A percentile compares a stretch with the other conserved stretches of the same genome.
These are phyloP conservation scores for Monosporascus sp. DNA, from an alignment of 2,329 filamentous ascomycete species.

Conservation along the genomic window DNA sequence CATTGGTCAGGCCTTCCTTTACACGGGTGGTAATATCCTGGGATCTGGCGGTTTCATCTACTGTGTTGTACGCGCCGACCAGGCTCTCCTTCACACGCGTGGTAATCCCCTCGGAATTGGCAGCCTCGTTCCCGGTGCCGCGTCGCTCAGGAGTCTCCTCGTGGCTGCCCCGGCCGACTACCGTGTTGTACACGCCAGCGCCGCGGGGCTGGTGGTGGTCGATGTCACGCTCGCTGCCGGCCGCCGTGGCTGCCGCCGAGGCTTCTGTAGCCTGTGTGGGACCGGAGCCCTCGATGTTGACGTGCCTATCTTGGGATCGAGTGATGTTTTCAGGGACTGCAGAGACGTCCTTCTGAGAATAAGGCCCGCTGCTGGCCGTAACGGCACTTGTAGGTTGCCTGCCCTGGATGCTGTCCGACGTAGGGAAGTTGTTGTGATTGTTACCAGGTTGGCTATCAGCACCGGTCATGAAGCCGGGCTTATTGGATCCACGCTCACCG, in stretches of 20 bases:
- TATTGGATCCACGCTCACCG: neutral
- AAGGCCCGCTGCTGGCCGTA: neutral
- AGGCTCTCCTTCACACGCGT: neutral
- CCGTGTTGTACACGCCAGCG: too few species aligned
- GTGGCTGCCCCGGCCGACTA: too few species aligned
- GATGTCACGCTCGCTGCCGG: neutral
- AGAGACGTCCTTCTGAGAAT: neutral
- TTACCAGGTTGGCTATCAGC: neutral
- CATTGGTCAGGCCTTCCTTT: neutral
- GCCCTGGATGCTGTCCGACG: neutral
- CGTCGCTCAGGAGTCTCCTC: too few species aligned
- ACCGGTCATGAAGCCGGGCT: neutral
- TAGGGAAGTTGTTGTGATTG: neutral
- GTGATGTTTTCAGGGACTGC: neutral
- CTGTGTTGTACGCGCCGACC: neutral
- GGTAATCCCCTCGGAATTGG: neutral
- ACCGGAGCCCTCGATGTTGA: neutral
- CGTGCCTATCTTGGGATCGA: neutral
- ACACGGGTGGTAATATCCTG: neutral
- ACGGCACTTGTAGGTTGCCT: neutral
- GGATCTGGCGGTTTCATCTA: neutral
- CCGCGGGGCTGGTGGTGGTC: neutral
- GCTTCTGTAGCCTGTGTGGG: neutral
- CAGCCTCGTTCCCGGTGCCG: neutral
- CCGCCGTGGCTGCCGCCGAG: neutral